A percentile compares a stretch with the other conserved stretches of the same genome.
Evolutionary conservation across 805 yeast species (phyloP).

Genomic region (Lipomyces yamanashiensis): DNA sequence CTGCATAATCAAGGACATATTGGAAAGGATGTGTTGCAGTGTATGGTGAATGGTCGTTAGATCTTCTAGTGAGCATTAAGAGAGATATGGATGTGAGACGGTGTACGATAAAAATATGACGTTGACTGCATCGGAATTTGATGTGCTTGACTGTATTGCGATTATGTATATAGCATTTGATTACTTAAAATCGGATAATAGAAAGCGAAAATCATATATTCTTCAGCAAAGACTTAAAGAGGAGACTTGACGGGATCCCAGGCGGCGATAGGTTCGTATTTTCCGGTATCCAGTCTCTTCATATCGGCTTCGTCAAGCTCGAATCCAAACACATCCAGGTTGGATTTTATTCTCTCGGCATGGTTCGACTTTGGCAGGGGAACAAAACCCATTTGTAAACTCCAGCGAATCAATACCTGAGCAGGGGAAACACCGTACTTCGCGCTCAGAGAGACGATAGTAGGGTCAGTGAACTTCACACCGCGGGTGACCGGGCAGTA

Average conservation of each 20-base stretch:
- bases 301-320: constrained; percentile 42
- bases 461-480: constrained; percentile 47
- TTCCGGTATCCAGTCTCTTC: constrained; percentile 39
- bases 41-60: constrained; percentile 13
- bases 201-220: background rate
- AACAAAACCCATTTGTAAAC: constrained; percentile 54
- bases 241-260: constrained; percentile 46
- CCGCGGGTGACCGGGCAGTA: constrained; percentile 69
- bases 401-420: constrained; percentile 56
- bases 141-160: background rate
- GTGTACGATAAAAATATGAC: background rate
- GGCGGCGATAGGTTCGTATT: constrained; percentile 40
- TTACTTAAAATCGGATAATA: background rate
- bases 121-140: too few relatives aligned
- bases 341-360: constrained; percentile 55
- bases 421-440: constrained; percentile 52
- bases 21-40: constrained; percentile 18
- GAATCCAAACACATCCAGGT: constrained; percentile 61
- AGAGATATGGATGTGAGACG: background rate
- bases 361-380: constrained; percentile 70
- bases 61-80: too few relatives aligned
- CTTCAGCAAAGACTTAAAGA: background rate
- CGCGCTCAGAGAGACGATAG: constrained; percentile 44
- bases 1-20: constrained; percentile 46
- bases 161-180: background rate